phyloP scores from a whole-genome alignment of 2,329 filamentous ascomycete genomes.

The Phaeosphaeria sp. region DNA sequence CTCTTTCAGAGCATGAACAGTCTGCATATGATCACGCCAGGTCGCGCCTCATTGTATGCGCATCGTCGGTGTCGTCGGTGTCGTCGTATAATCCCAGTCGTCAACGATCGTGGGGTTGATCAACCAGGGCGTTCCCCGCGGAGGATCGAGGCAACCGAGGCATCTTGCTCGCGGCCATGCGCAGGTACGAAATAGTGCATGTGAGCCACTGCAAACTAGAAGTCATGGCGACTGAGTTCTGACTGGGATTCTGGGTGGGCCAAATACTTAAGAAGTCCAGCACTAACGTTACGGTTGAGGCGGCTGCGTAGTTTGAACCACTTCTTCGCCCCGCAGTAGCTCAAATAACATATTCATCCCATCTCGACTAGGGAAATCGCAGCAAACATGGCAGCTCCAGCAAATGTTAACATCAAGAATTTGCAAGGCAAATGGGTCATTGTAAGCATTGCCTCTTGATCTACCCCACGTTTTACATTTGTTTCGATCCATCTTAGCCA shows the following conservation, averaged over 20 bases:
- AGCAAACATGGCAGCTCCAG: slow-evolving; percentile 47
- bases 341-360: slow-evolving; percentile 2
- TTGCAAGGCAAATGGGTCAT: slow-evolving; percentile 50
- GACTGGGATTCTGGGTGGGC: slow-evolving; percentile 15
- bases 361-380: not conserved
- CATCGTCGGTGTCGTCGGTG: not conserved
- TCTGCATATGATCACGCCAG: not conserved
- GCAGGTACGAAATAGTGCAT: slow-evolving; percentile 21
- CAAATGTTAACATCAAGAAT: slow-evolving; percentile 39
- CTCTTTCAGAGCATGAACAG: not conserved
- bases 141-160: slow-evolving; percentile 24
- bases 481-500: not conserved
- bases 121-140: slow-evolving; percentile 20
- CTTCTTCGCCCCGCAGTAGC: slow-evolving; percentile 8
- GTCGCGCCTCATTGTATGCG: not conserved
- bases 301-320: slow-evolving; percentile 3
- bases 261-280: slow-evolving; percentile 16
- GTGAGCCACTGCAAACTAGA: slow-evolving; percentile 21
- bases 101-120: not conserved
- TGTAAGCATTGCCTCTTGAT: slow-evolving; percentile 35
- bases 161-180: slow-evolving; percentile 5
- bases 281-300: not conserved
- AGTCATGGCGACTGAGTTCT: slow-evolving; percentile 8
- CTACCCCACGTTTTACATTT: not conserved
- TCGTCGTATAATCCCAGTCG: not conserved